Evolutionary conservation across 1,284 basidiomycete genomes (phyloP).

Genomic region (Puccinia polysora): DNA sequence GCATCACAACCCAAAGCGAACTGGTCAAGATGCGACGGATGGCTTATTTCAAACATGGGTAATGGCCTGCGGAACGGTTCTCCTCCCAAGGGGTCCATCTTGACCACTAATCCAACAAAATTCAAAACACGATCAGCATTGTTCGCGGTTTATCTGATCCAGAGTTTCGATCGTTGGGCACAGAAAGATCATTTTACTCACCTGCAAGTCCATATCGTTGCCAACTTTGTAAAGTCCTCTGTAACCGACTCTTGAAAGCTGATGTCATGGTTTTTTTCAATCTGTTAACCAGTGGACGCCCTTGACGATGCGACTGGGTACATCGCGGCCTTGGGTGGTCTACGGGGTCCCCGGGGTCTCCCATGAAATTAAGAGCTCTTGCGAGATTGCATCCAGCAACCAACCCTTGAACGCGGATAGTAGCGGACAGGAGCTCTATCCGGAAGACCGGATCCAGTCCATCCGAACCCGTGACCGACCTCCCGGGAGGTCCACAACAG

Average conservation of each 20-base stretch:
- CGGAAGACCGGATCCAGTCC: too few species aligned
- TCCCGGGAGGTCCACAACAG: too few species aligned
- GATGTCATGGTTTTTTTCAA: constrained; percentile 35
- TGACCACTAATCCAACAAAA: constrained; percentile 4
- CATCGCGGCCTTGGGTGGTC: too few species aligned
- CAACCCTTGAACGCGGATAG: too few species aligned
- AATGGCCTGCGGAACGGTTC: constrained; percentile 16
- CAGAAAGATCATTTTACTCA: not conserved
- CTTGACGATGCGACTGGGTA: too few species aligned
- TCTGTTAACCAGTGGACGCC: too few species aligned
- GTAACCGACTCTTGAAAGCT: constrained; percentile 30
- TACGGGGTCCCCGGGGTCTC: too few species aligned
- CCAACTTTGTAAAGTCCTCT: constrained; percentile 32
- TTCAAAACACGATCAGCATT: not conserved
- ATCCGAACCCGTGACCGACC: too few species aligned
- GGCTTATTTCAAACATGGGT: constrained; percentile 35
- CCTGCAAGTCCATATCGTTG: constrained; percentile 34
- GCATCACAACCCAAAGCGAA: constrained; percentile 72
- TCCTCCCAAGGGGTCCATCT: constrained; percentile 37
- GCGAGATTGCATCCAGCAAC: too few species aligned
- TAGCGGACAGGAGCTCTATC: too few species aligned
- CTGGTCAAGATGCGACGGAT: constrained; percentile 57
- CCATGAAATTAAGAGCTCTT: too few species aligned
- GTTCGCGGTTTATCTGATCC: not conserved
- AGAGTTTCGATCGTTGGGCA: not conserved